Evolutionary conservation across 495 filamentous ascomycete genomes (phyloP), one percentile per base, ranked within the genome.

Genomic region (Rhizodiscina lignyota): DNA sequence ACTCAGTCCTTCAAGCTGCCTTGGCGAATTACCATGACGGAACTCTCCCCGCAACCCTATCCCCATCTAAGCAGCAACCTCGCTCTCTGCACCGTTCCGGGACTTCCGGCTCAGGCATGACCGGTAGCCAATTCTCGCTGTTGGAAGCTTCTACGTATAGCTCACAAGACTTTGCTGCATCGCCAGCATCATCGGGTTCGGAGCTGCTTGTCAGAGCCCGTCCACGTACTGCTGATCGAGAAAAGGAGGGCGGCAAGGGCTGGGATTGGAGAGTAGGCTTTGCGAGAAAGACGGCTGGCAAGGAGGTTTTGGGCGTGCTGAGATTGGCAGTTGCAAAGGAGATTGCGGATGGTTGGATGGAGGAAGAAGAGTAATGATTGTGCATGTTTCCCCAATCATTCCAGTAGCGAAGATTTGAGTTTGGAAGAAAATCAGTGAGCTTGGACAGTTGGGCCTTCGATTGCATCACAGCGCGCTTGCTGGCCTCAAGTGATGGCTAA

Each of bases 221-320:
- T n/a, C 47, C 34, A 20, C 62, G 67, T 23, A 31, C 34, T 45
- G 61, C 59, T 10, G 54, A 58, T 20, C n/a, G n/a, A n/a, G 36
- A 32, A 16, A 39, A 40, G 13, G 54, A 57, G 37, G 40, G 48
- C 12, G 64, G 68, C 52, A 61, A 81, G 34, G 77, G 77, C 0
- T 93, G 85, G 85, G 85, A 94, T 57, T 94, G 85, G 85, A 59
- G 85, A 42, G 61, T 57, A 4, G 70, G 68, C 8, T 52, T 87
- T 34, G 49, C 59, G 10, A 68, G 67, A 30, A 58, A 61, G 20
- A 64, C 62, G 8, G 70, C 47, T 35, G 80, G 71, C 0, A 60
- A 67, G 44, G 78, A 86, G 47, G 59, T 94, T 1, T 56, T 94
- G 26, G 57, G 63, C 36, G 62, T 80, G 47, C 45, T 94, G 60